Conservation (phyloP, 2,329 filamentous ascomycete genomes). For the Tothia fuscella region DNA sequence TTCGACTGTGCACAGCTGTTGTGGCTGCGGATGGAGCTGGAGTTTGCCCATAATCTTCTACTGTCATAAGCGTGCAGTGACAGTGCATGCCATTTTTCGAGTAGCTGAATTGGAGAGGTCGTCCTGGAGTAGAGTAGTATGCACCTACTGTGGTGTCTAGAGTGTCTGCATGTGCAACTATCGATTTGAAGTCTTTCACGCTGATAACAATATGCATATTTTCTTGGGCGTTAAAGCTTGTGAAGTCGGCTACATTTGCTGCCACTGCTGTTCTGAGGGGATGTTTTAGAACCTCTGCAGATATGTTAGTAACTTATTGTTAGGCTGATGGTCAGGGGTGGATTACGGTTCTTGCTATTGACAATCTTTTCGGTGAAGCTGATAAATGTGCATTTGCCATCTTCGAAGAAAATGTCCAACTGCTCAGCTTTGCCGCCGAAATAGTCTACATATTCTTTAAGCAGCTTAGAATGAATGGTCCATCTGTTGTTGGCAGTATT, state of each 20-base stretch:
- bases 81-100: slow-evolving; percentile 55
- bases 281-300: slow-evolving; percentile 60
- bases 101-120: slow-evolving; percentile 63
- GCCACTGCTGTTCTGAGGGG: slow-evolving; percentile 70
- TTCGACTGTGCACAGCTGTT: slow-evolving; percentile 31
- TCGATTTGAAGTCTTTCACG: slow-evolving; percentile 72
- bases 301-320: slow-evolving; percentile 11
- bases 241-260: slow-evolving; percentile 64
- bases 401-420: slow-evolving; percentile 63
- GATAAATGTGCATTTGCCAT: slow-evolving; percentile 59
- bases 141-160: slow-evolving; percentile 51
- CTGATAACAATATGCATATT: slow-evolving; percentile 69
- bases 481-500: slow-evolving; percentile 56
- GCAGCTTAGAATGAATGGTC: slow-evolving; percentile 57
- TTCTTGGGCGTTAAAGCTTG: slow-evolving; percentile 60
- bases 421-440: slow-evolving; percentile 73
- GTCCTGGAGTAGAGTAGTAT: slow-evolving; percentile 57
- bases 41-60: slow-evolving; percentile 46
- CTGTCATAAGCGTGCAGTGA: slow-evolving; percentile 74
- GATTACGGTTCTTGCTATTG: slow-evolving; percentile 45
- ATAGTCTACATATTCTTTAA: slow-evolving; percentile 67
- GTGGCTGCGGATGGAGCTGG: slow-evolving; percentile 26
- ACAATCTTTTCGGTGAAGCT: slow-evolving; percentile 72
- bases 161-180: slow-evolving; percentile 62
- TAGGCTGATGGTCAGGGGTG: neutral